Conservation (phyloP, 78 protist genomes). For the Thecamonas trahens region DNA sequence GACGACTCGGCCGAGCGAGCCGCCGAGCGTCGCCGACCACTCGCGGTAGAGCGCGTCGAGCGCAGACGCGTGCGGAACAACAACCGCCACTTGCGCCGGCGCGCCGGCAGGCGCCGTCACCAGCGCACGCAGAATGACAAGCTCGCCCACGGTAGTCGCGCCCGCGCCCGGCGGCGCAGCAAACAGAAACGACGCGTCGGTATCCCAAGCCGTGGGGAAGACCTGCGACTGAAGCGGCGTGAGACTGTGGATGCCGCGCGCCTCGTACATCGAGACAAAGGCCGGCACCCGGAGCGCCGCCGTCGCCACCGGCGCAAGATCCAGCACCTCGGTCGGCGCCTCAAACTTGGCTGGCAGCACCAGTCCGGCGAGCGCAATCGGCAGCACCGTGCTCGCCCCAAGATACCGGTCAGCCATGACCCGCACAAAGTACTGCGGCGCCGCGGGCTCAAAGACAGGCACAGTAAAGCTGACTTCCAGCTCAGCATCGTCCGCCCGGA, state of each 20-base stretch:
- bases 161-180: slow-evolving; percentile 96
- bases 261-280: slow-evolving; percentile 21
- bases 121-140: slow-evolving; percentile 74
- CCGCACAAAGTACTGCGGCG: slow-evolving; percentile 95
- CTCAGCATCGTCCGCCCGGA: slow-evolving; percentile 54
- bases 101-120: not conserved
- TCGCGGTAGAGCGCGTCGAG: not conserved
- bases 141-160: slow-evolving; percentile 92
- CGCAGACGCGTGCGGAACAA: not conserved
- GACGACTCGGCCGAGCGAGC: slow-evolving; percentile 37
- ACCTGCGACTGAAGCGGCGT: slow-evolving; percentile 80
- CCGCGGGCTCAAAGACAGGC: slow-evolving; percentile 89
- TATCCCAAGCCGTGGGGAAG: slow-evolving; percentile 65
- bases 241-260: slow-evolving; percentile 5
- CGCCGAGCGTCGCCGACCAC: slow-evolving; percentile 14
- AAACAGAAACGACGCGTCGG: slow-evolving; percentile 69
- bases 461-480: slow-evolving; percentile 81
- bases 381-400: slow-evolving; percentile 31
- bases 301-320: slow-evolving; percentile 79
- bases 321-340: slow-evolving; percentile 82
- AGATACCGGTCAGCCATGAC: slow-evolving; percentile 11
- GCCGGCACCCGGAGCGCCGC: slow-evolving; percentile 37
- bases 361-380: slow-evolving; percentile 88
- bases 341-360: slow-evolving; percentile 85
- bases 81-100: not conserved